These are phyloP conservation scores for Camelina laxa DNA, from an alignment of 345 rosid species.

Conservation along the genomic window DNA sequence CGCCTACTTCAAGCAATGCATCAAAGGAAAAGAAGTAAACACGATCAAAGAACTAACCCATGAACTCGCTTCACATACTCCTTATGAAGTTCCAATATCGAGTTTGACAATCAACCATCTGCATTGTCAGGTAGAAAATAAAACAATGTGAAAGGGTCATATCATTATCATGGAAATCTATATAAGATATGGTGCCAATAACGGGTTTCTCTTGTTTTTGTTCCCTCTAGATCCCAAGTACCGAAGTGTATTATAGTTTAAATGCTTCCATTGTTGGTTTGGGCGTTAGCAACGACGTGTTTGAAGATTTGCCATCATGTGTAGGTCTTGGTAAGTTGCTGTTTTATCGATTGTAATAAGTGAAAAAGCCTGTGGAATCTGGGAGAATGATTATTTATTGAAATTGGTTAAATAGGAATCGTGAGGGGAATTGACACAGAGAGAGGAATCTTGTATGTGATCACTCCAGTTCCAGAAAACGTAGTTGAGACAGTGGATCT, in stretches of 20 bases:
- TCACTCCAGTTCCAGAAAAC: constrained; percentile 78
- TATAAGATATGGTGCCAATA: constrained; percentile 2
- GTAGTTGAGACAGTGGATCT: constrained; percentile 80
- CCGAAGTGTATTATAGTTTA: constrained; percentile 78
- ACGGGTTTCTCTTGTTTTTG: not conserved
- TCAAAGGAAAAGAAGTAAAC: constrained; percentile 60
- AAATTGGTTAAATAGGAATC: constrained; percentile 58
- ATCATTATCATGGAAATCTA: not conserved
- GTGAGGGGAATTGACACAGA: constrained; percentile 80
- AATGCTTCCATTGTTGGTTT: constrained; percentile 90
- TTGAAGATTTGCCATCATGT: constrained; percentile 67
- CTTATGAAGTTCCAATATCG: constrained; percentile 84
- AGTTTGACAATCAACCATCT: constrained; percentile 80
- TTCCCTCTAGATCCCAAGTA: constrained; percentile 60
- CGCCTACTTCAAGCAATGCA: constrained; percentile 90
- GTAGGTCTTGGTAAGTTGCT: constrained; percentile 83
- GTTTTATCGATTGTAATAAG: not conserved
- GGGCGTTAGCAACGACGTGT: constrained; percentile 66
- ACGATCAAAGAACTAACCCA: constrained; percentile 82
- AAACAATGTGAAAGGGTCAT: not conserved
- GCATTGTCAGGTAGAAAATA: constrained; percentile 64
- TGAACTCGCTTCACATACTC: constrained; percentile 83
- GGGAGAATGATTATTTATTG: not conserved
- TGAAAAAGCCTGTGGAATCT: not conserved
- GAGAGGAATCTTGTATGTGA: constrained; percentile 69